These are phyloP conservation scores for Saksenaea oblongispora DNA, from an alignment of 371 early-diverging fungal species.

Conservation along the genomic window DNA sequence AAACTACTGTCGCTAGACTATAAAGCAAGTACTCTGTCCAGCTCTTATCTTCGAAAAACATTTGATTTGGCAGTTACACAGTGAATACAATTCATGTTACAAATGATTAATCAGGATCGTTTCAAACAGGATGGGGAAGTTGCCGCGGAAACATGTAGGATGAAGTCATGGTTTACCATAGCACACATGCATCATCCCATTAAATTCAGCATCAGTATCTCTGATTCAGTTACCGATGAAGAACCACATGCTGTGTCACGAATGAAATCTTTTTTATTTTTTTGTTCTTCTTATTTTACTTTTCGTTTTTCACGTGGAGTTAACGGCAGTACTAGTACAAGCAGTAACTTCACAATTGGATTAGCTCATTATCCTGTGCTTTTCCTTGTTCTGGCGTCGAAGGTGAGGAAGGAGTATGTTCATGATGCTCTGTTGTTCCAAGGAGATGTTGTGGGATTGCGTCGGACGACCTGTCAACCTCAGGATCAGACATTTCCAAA, in stretches of 20 bases:
- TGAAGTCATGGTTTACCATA: too few species aligned
- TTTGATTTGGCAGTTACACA: too few species aligned
- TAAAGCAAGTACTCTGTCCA: too few species aligned
- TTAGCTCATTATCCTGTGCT: neutral
- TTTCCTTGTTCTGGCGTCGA: neutral
- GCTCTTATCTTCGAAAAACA: too few species aligned
- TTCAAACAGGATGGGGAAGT: too few species aligned
- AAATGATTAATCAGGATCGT: too few species aligned
- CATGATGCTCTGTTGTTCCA: neutral
- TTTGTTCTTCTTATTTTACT: neutral
- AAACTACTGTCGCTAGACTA: too few species aligned
- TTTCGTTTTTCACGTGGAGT: neutral
- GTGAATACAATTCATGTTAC: too few species aligned
- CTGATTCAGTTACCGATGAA: neutral
- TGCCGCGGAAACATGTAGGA: too few species aligned
- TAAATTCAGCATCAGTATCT: too few species aligned
- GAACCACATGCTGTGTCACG: neutral
- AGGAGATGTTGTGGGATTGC: neutral
- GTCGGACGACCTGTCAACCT: conserved; percentile 3
- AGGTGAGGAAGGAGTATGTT: neutral
- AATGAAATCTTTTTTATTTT: neutral
- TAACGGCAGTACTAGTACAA: neutral
- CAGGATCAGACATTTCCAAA: conserved; percentile 20
- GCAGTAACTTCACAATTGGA: neutral
- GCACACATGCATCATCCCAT: too few species aligned